A percentile compares a stretch with the other conserved stretches of the same genome.
phyloP scores from a whole-genome alignment of 2,329 filamentous ascomycete genomes.

The Colletotrichum sp. region DNA sequence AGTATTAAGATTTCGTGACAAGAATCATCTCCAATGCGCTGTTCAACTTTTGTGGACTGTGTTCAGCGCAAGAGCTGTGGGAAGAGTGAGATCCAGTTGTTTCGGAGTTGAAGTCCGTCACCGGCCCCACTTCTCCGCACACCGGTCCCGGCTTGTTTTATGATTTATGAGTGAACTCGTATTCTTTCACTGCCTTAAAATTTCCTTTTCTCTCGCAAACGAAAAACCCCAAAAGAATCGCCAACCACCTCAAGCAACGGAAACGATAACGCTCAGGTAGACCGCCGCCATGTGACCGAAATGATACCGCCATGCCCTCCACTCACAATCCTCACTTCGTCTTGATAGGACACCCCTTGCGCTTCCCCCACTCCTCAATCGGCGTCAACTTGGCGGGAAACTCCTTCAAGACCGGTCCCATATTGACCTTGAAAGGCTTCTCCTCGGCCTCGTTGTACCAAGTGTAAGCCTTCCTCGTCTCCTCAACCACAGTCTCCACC shows the following conservation, averaged over 20 bases:
- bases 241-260: not conserved
- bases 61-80: not conserved
- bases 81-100: not conserved
- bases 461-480: conserved; percentile 46
- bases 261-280: not conserved
- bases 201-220: not conserved
- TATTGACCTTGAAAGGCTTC: conserved; percentile 41
- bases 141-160: not conserved
- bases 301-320: not conserved
- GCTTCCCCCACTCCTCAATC: not conserved
- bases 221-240: rapidly evolving
- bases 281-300: not conserved
- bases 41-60: not conserved
- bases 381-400: conserved; percentile 15
- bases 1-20: too few relatives aligned
- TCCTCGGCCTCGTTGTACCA: conserved; percentile 43
- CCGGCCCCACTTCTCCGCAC: not conserved
- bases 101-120: not conserved
- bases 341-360: not conserved
- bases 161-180: not conserved
- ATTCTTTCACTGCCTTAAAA: not conserved
- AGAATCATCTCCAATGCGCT: rapidly evolving
- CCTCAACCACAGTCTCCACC: conserved; percentile 34
- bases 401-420: conserved; percentile 35
- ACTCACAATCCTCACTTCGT: not conserved